phyloP scores from a whole-genome alignment of 345 rosid species.

The Lumnitzera racemosa region DNA sequence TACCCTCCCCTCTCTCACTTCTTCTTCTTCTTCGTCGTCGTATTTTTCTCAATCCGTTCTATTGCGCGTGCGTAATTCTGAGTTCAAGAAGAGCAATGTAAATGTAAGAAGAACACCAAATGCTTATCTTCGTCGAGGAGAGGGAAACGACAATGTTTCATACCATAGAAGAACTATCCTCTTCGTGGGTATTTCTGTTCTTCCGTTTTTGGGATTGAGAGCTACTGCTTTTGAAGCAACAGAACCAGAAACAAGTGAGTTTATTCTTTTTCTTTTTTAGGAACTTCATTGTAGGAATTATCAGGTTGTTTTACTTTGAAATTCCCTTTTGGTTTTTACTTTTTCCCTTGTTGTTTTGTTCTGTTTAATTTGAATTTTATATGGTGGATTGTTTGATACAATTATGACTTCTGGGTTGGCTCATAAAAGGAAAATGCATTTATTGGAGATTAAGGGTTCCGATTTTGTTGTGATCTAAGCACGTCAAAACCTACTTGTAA shows the following conservation, averaged over 20 bases:
- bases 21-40: conserved; percentile 18
- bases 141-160: conserved; percentile 16
- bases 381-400: too few species aligned
- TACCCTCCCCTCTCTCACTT: conserved; percentile 12
- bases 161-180: conserved; percentile 44
- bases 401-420: too few species aligned
- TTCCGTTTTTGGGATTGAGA: conserved; percentile 50
- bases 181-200: conserved; percentile 58
- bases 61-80: conserved; percentile 24
- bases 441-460: too few species aligned
- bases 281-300: not conserved
- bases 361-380: not conserved
- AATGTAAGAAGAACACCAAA: too few species aligned
- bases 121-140: conserved; percentile 15
- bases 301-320: not conserved
- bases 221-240: conserved; percentile 35
- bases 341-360: not conserved
- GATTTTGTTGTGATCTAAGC: too few species aligned
- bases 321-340: not conserved
- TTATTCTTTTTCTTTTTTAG: not conserved
- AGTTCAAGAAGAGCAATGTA: conserved; percentile 22
- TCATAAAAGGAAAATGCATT: too few species aligned
- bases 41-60: conserved; percentile 20
- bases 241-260: conserved; percentile 26
- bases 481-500: too few species aligned